Conservation (phyloP, 208 protist genomes). For the Trypanosoma avium region DNA sequence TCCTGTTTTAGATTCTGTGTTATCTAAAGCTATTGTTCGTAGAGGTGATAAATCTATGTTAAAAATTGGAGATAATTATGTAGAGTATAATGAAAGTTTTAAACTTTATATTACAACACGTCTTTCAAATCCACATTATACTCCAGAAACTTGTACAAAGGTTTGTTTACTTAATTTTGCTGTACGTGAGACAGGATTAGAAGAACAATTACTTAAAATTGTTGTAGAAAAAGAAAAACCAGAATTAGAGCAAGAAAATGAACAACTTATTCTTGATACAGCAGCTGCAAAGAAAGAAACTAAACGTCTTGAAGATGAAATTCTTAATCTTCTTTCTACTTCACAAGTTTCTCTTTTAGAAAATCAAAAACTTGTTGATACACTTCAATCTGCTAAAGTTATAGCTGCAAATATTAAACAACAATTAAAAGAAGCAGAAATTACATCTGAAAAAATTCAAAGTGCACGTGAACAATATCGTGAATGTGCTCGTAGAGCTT, state of each 20-base stretch:
- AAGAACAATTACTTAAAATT: conserved; percentile 98
- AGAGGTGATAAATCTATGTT: conserved; percentile 90
- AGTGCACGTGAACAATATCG: conserved; percentile 96
- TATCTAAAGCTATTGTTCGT: conserved; percentile 94
- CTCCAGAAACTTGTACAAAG: conserved; percentile 97
- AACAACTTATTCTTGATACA: conserved; percentile 95
- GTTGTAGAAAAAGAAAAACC: conserved; percentile 97
- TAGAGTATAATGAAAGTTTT: conserved; percentile 98
- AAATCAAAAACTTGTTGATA: conserved; percentile 97
- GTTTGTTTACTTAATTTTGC: conserved; percentile 98
- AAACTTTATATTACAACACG: conserved; percentile 98
- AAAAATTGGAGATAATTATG: conserved; percentile 97
- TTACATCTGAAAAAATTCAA: conserved; percentile 96
- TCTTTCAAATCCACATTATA: conserved; percentile 97
- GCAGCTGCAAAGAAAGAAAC: conserved; percentile 94
- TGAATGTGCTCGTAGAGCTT: conserved; percentile 93
- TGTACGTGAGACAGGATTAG: conserved; percentile 97
- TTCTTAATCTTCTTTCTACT: conserved; percentile 93
- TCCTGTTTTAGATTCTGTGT: conserved; percentile 95
- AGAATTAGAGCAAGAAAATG: conserved; percentile 98
- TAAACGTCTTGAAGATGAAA: conserved; percentile 97
- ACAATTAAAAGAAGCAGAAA: conserved; percentile 91
- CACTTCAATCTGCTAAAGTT: conserved; percentile 96
- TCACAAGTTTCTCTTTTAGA: conserved; percentile 95
- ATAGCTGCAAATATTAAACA: conserved; percentile 95